Conservation (phyloP, 2,329 filamentous ascomycete genomes). For the Fusarium chaquense region DNA sequence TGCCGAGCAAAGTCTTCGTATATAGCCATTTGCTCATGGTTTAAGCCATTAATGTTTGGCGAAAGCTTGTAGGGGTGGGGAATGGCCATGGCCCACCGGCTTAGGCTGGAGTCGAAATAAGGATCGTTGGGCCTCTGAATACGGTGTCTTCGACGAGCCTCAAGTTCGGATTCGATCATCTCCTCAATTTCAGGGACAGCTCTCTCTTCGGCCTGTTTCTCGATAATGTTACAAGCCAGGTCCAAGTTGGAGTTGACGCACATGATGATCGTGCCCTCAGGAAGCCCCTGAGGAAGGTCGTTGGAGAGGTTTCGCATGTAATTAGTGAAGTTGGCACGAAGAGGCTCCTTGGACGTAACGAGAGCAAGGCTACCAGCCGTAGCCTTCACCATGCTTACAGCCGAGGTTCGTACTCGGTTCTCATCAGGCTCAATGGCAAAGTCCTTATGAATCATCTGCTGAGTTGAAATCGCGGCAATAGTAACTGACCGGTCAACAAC, state of each 20-base stretch:
- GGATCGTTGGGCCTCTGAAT: conserved; percentile 82
- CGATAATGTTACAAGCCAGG: conserved; percentile 90
- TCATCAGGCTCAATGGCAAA: conserved; percentile 94
- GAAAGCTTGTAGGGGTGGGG: conserved; percentile 92
- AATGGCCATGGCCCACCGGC: conserved; percentile 92
- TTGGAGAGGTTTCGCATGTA: conserved; percentile 82
- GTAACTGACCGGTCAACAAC: conserved; percentile 98
- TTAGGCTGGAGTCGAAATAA: conserved; percentile 85
- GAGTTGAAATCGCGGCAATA: conserved; percentile 95
- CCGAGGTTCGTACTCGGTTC: conserved; percentile 84
- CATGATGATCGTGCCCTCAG: conserved; percentile 96
- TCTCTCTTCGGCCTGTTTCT: conserved; percentile 94
- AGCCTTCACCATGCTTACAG: conserved; percentile 93
- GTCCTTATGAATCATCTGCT: conserved; percentile 95
- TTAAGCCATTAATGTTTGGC: conserved; percentile 76
- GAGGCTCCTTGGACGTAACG: conserved; percentile 97
- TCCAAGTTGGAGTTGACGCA: conserved; percentile 99
- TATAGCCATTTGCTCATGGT: conserved; percentile 91
- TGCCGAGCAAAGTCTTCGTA: conserved; percentile 97
- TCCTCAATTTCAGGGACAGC: conserved; percentile 95
- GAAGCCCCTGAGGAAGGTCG: conserved; percentile 82
- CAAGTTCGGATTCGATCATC: conserved; percentile 84
- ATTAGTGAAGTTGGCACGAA: conserved; percentile 96
- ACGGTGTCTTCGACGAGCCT: conserved; percentile 80
- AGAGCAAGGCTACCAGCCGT: conserved; percentile 93